These are phyloP conservation scores for Gossypium lobatum DNA, from an alignment of 441 rosid species.

Conservation along the genomic window DNA sequence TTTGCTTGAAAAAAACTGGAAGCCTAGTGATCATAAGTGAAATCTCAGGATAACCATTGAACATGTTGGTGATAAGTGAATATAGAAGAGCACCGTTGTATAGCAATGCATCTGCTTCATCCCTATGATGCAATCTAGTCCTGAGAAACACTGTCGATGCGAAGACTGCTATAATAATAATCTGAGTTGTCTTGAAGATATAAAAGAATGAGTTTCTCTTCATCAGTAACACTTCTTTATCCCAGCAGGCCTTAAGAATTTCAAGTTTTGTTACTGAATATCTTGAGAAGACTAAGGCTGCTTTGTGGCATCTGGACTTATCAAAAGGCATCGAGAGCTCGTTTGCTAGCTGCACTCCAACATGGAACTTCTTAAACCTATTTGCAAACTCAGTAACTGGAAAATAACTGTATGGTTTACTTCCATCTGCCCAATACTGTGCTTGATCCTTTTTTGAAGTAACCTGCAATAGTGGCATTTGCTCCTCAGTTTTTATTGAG, in stretches of 20 bases:
- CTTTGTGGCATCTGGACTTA: slow-evolving; percentile 51
- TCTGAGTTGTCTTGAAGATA: slow-evolving; percentile 56
- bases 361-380: slow-evolving; percentile 59
- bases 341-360: slow-evolving; percentile 41
- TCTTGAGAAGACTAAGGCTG: slow-evolving; percentile 60
- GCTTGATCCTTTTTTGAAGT: slow-evolving; percentile 84
- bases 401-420: slow-evolving; percentile 47
- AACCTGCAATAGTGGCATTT: slow-evolving; percentile 14
- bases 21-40: slow-evolving; percentile 54
- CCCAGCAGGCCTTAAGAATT: slow-evolving; percentile 65
- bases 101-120: slow-evolving; percentile 46
- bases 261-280: slow-evolving; percentile 50
- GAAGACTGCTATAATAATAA: slow-evolving; percentile 47
- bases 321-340: slow-evolving; percentile 58
- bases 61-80: slow-evolving; percentile 54
- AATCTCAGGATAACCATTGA: slow-evolving; percentile 77
- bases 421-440: slow-evolving; percentile 67
- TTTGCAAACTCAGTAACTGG: slow-evolving; percentile 56
- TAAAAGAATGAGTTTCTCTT: slow-evolving; percentile 60
- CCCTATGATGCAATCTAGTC: slow-evolving; percentile 40
- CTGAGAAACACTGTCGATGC: slow-evolving; percentile 58
- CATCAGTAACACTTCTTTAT: slow-evolving; percentile 73
- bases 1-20: slow-evolving; percentile 86
- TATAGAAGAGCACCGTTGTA: slow-evolving; percentile 61
- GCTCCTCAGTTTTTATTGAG: neutral